These are phyloP conservation scores for Schizophyllum commune DNA, from an alignment of 1,284 basidiomycete genomes.

Conservation along the genomic window DNA sequence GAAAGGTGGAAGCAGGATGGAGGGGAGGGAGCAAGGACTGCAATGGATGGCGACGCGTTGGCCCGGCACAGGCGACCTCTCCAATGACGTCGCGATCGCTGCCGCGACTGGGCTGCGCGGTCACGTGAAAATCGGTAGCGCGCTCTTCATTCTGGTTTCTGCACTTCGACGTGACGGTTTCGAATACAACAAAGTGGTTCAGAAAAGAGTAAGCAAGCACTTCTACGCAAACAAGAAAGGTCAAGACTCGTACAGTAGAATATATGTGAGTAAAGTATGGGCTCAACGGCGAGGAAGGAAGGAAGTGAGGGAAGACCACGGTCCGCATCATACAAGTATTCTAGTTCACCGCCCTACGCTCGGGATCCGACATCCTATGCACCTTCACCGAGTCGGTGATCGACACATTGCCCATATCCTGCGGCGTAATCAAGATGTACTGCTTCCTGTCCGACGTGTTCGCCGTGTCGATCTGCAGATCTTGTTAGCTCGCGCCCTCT, in stretches of 20 bases:
- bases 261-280: neutral
- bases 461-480: conserved; percentile 77
- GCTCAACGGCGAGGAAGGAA: conserved; percentile 58
- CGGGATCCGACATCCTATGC: conserved; percentile 76
- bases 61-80: neutral
- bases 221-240: neutral
- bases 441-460: conserved; percentile 80
- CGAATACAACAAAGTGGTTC: neutral
- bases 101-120: no score
- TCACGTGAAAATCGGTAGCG: neutral
- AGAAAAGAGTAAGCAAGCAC: no score
- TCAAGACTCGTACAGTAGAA: neutral
- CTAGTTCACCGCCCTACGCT: conserved; percentile 26
- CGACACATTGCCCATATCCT: conserved; percentile 68
- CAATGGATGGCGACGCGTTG: neutral
- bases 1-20: neutral
- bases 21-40: neutral
- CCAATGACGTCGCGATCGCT: neutral
- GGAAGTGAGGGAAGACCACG: conserved; percentile 7
- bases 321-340: neutral
- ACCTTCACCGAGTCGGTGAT: conserved; percentile 60
- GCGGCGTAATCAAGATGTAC: conserved; percentile 88
- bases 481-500: conserved; percentile 5
- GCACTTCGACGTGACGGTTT: no score
- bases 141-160: neutral